Evolutionary conservation across 2,329 filamentous ascomycete genomes (phyloP).

Genomic region (Trichoderma polysporum): DNA sequence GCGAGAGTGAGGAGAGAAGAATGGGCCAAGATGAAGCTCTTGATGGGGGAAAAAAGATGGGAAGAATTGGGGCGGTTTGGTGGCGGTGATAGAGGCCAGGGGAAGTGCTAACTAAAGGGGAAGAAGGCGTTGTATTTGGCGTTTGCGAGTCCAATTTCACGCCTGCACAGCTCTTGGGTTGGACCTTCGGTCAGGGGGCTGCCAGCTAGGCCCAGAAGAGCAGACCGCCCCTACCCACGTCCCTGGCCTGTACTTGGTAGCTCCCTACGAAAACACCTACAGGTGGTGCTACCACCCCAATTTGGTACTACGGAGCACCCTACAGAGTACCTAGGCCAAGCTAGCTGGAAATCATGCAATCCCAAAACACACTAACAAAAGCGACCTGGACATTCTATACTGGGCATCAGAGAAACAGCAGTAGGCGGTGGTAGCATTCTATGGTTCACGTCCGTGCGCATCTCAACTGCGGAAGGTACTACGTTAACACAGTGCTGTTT

Average conservation of each 20-base stretch:
- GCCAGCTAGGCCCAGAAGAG: constrained; percentile 12
- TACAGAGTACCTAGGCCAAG: neutral
- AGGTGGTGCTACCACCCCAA: neutral
- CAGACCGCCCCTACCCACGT: constrained; percentile 22
- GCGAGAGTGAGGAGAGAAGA: constrained; percentile 20
- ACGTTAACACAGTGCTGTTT: too few species aligned
- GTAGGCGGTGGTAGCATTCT: neutral
- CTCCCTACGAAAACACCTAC: constrained; percentile 9
- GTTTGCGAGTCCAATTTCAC: constrained; percentile 21
- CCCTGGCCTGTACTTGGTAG: constrained; percentile 21
- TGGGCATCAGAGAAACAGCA: neutral
- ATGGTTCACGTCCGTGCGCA: too few species aligned
- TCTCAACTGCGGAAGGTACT: too few species aligned
- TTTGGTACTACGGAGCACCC: neutral
- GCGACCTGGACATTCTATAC: neutral
- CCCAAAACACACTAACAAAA: neutral
- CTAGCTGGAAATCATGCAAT: neutral
- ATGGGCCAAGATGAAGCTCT: constrained; percentile 18
- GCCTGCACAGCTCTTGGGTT: constrained; percentile 14
- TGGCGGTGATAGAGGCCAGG: constrained; percentile 19
- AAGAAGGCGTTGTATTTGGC: constrained; percentile 21
- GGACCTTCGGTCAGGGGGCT: constrained; percentile 20
- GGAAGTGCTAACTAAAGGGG: constrained; percentile 22
- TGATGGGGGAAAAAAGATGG: constrained; percentile 13
- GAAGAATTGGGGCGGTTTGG: constrained; percentile 17